These are phyloP conservation scores for Fulvia fulva DNA, from an alignment of 2,329 filamentous ascomycete genomes.

Conservation along the genomic window DNA sequence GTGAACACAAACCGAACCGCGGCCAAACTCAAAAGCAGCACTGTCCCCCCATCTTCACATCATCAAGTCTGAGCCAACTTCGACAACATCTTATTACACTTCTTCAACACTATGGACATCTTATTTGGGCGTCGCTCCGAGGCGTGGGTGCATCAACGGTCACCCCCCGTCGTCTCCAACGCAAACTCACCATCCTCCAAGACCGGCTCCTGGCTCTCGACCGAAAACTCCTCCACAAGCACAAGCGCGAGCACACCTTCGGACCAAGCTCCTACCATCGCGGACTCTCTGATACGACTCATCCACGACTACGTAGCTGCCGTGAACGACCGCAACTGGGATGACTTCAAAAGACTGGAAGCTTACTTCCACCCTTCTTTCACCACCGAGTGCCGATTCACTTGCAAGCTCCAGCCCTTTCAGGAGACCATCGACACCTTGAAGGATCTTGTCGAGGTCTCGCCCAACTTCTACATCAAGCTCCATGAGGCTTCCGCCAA, in stretches of 20 bases:
- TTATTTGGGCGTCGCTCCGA: background rate
- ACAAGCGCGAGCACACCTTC: background rate
- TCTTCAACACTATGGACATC: background rate
- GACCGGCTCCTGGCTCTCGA: background rate
- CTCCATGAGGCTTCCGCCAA: slow-evolving; percentile 4
- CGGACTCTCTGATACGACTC: background rate
- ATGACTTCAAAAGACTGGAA: background rate
- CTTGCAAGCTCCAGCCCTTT: slow-evolving; percentile 4
- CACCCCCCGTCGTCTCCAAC: background rate
- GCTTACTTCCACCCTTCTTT: slow-evolving; percentile 20
- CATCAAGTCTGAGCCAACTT: too few relatives aligned
- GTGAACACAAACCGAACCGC: background rate
- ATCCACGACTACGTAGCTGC: background rate
- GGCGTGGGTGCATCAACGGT: background rate
- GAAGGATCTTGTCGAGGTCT: slow-evolving; percentile 4
- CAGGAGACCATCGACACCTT: slow-evolving; percentile 4
- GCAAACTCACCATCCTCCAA: background rate
- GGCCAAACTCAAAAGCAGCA: background rate
- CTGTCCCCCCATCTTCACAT: background rate
- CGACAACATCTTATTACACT: background rate
- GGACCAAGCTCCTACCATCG: background rate
- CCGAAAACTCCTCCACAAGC: background rate
- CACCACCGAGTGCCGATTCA: slow-evolving; percentile 8
- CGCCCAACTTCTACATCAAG: slow-evolving; percentile 2
- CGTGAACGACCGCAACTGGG: background rate